phyloP scores from a whole-genome alignment of 1,139 yeast species.

The Wickerhamiella infanticola region DNA sequence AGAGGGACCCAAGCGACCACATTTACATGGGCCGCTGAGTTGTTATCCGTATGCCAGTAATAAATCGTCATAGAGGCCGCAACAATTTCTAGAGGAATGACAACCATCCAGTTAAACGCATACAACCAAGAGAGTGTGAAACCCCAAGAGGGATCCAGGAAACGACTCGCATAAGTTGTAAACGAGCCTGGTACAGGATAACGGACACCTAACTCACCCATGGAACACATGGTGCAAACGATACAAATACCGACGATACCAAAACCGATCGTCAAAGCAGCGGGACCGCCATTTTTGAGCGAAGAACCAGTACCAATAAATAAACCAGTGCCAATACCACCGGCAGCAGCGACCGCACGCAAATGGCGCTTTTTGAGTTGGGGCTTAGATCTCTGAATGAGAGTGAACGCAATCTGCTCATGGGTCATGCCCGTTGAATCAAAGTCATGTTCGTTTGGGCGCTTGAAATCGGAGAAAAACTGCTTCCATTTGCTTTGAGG shows the following conservation, averaged over 20 bases:
- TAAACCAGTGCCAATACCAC: conserved; percentile 70
- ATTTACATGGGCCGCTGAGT: conserved; percentile 14
- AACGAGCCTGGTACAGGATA: conserved; percentile 73
- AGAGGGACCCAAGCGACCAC: conserved; percentile 49
- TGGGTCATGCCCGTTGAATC: conserved; percentile 48
- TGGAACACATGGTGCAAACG: conserved; percentile 60
- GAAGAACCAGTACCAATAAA: conserved; percentile 66
- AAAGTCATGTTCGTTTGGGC: conserved; percentile 39
- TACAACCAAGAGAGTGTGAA: conserved; percentile 62
- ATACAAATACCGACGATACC: conserved; percentile 52
- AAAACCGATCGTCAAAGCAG: conserved; percentile 55
- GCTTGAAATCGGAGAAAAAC: conserved; percentile 36
- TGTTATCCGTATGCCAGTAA: conserved; percentile 37
- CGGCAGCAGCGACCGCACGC: conserved; percentile 67
- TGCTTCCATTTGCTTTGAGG: background rate
- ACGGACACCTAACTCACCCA: conserved; percentile 69
- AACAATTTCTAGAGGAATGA: conserved; percentile 62
- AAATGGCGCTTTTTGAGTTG: conserved; percentile 33
- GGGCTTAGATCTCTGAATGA: conserved; percentile 28
- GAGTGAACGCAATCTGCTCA: conserved; percentile 46
- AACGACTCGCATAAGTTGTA: conserved; percentile 51
- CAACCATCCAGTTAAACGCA: conserved; percentile 66
- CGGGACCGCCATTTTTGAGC: conserved; percentile 63
- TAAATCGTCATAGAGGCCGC: conserved; percentile 63
- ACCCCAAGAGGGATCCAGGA: conserved; percentile 66